These are phyloP conservation scores for Pseudocercospora vitis DNA, from an alignment of 2,329 filamentous ascomycete genomes.

Conservation along the genomic window DNA sequence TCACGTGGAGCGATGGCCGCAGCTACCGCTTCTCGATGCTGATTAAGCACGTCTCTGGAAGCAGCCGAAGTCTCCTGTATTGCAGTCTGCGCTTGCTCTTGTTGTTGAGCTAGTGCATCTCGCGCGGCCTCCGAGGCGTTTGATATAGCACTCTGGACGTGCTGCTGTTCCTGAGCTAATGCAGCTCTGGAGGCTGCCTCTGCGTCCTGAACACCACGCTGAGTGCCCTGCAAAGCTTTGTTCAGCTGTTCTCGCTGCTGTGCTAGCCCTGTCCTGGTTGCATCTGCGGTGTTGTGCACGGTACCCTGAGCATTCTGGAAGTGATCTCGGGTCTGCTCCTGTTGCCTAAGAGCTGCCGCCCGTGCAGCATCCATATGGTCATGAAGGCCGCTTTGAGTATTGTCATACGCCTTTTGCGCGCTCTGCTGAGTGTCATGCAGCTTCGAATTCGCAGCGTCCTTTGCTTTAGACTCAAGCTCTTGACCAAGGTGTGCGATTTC, in stretches of 20 bases:
- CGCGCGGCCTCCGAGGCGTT: slow-evolving; percentile 6
- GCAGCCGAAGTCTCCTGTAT: slow-evolving; percentile 12
- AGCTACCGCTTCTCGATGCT: slow-evolving; percentile 5
- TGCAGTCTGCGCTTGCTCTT: slow-evolving; percentile 9
- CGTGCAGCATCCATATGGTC: background rate
- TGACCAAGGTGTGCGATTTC: slow-evolving; percentile 21
- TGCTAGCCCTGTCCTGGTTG: slow-evolving; percentile 8
- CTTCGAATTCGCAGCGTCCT: slow-evolving; percentile 11
- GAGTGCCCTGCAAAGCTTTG: background rate
- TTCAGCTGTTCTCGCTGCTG: slow-evolving; percentile 2
- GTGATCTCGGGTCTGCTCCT: background rate
- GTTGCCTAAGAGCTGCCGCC: background rate
- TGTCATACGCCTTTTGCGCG: background rate
- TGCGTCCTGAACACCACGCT: slow-evolving; percentile 1
- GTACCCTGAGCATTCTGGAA: background rate
- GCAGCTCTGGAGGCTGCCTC: slow-evolving; percentile 3
- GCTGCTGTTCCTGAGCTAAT: background rate
- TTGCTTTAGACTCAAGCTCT: slow-evolving; percentile 19
- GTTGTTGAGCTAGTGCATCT: slow-evolving; percentile 8
- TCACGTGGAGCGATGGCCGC: slow-evolving; percentile 13
- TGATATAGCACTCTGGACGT: slow-evolving; percentile 6
- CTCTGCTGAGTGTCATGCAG: slow-evolving; percentile 14
- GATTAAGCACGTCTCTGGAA: slow-evolving; percentile 1
- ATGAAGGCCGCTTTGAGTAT: background rate
- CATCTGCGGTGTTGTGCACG: slow-evolving; percentile 6